Base-by-base conservation (phyloP, 225 moss, liverwort and hornwort species). In the Ulota crispa region DNA sequence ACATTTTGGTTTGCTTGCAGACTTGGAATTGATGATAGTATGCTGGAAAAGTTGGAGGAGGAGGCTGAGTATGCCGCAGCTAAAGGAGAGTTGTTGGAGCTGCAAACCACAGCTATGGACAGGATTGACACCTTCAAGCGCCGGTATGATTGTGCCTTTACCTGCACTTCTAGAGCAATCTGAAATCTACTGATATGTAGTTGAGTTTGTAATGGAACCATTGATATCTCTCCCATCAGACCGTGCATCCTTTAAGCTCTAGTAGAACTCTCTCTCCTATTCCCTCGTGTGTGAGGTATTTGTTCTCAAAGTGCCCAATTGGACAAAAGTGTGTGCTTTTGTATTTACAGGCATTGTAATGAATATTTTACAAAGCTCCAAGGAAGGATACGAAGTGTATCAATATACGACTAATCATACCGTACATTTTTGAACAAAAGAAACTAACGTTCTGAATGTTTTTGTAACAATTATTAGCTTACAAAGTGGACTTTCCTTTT, bases 81-180 rank as follows among this genome's bases (percentile, higher is more conserved):
- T 42, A 93, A 93, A 81, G 94, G 90, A 57, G 95, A 98, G 83
- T 92, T 98, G 80, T 88, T 89, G 77, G 93, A 95, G 65, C 63
- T 95, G 41, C 86, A 86, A 52, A 90, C 82, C 68, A 89, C 90
- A 74, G 93, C 95, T 30, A 85, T 89, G 80, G 92, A 94, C 26
- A 94, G 83, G 88, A 95, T 98, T 45, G 93, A 94, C 11, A 95
- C 94, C 3, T 98, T 87, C 85, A 98, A 98, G 89, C 95, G 94
- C 89, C 93, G 95, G 95, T 91, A 82, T 30, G 70, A 68, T 70
- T 26, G 12, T 28, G 56, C 20, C 70, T 9, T 69, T 30, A 31
- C 47, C 64, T 30, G 27, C 20, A 15, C 19, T 55, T 16, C 12
- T 37, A 13, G 27, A 15, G 9, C 41, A 23, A 64, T 15, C 56